phyloP scores from a whole-genome alignment of 1,139 yeast genomes.

The Magnusiomyces paraingens region DNA sequence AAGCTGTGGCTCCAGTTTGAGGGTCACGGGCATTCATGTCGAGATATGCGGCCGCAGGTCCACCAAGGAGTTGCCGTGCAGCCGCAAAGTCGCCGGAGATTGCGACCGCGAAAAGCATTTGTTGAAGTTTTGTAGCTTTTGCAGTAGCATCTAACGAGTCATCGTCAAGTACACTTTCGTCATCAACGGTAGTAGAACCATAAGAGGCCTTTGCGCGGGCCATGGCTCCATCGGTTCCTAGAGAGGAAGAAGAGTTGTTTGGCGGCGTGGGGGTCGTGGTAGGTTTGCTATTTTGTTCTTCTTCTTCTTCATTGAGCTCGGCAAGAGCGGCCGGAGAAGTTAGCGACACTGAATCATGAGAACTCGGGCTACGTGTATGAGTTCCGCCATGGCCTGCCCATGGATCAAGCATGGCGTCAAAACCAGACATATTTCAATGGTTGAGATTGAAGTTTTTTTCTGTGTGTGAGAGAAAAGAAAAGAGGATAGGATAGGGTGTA shows the following conservation, averaged over 20 bases:
- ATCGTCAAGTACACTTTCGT: conserved; percentile 23
- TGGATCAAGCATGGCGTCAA: not conserved
- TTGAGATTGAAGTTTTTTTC: too few species aligned
- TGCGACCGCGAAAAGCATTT: conserved; percentile 30
- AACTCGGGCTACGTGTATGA: not conserved
- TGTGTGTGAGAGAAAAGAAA: too few species aligned
- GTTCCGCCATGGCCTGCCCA: not conserved
- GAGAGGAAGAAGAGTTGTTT: not conserved
- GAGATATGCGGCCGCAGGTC: conserved; percentile 22
- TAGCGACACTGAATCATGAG: not conserved
- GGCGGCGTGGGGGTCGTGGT: not conserved
- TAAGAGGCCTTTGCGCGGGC: not conserved
- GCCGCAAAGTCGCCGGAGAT: conserved; percentile 33
- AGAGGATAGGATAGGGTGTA: not conserved
- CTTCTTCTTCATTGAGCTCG: too few species aligned
- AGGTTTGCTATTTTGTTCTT: too few species aligned
- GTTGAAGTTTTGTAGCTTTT: conserved; percentile 24
- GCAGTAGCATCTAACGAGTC: conserved; percentile 20
- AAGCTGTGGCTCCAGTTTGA: conserved; percentile 34
- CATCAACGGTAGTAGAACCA: conserved; percentile 16
- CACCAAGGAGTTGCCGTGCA: conserved; percentile 29
- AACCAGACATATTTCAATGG: not conserved
- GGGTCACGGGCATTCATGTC: conserved; percentile 35
- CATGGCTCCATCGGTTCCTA: too few species aligned
- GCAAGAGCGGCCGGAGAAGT: not conserved